These are phyloP conservation scores for Carallia brachiata DNA, from an alignment of 345 rosid species.

Conservation along the genomic window DNA sequence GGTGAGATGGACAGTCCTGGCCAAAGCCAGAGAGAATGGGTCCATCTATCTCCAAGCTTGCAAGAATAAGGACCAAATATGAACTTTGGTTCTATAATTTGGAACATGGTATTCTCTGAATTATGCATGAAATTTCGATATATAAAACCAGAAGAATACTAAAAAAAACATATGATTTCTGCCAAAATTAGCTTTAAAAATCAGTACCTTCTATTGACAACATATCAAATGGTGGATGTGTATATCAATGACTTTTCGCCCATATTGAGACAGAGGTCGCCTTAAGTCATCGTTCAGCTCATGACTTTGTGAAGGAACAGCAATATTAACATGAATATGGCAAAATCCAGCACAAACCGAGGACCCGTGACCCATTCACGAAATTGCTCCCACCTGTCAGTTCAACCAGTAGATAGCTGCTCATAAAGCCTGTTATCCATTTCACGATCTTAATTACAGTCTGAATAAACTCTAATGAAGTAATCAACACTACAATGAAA, in stretches of 20 bases:
- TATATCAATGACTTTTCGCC: neutral
- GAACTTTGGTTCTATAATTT: too few relatives aligned
- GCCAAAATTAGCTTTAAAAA: neutral
- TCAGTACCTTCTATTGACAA: neutral
- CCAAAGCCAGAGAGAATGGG: too few relatives aligned
- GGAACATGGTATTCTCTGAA: neutral
- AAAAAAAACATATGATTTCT: neutral
- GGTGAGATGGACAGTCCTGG: too few relatives aligned
- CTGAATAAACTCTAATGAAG: constrained; percentile 22
- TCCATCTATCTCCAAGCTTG: too few relatives aligned
- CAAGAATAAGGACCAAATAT: too few relatives aligned
- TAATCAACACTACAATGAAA: constrained; percentile 8
- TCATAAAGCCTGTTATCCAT: constrained; percentile 88
- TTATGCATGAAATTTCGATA: neutral
- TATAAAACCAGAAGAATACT: neutral
- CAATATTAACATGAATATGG: constrained; percentile 53
- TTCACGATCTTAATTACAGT: constrained; percentile 69
- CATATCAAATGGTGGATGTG: neutral
- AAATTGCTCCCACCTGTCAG: constrained; percentile 84
- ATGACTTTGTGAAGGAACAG: constrained; percentile 50
- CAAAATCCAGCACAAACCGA: constrained; percentile 54
- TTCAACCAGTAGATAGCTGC: constrained; percentile 99
- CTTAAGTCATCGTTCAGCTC: constrained; percentile 30
- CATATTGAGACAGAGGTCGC: neutral
- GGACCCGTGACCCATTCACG: constrained; percentile 37